Evolutionary conservation across 352 stramenopile genomes (phyloP).

Genomic region (Pythium angustatum): DNA sequence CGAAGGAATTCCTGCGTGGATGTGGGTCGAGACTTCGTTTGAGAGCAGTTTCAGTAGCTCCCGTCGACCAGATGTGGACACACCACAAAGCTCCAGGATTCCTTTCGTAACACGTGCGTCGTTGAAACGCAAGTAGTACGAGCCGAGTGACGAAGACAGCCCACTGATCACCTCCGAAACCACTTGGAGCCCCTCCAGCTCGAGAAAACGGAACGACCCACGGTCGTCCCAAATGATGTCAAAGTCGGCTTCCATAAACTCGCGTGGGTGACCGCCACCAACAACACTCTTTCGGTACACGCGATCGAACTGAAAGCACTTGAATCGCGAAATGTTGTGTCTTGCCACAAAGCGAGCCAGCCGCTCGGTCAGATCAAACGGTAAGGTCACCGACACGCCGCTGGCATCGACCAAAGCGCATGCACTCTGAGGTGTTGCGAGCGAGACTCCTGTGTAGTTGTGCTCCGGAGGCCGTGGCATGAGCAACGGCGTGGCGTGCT

Average conservation of each 20-base stretch:
- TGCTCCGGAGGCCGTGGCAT: conserved; percentile 68
- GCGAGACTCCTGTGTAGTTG: conserved; percentile 65
- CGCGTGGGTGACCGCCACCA: conserved; percentile 70
- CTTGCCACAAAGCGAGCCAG: conserved; percentile 79
- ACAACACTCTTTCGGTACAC: conserved; percentile 79
- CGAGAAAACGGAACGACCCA: conserved; percentile 61
- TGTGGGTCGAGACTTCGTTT: conserved; percentile 67
- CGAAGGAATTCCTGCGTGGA: conserved; percentile 62
- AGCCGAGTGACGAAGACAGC: conserved; percentile 57
- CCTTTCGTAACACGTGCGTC: conserved; percentile 68
- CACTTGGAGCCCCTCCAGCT: conserved; percentile 77
- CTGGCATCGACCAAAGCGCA: conserved; percentile 70
- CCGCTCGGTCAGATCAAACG: conserved; percentile 84
- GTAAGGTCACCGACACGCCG: conserved; percentile 80
- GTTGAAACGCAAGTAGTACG: conserved; percentile 82
- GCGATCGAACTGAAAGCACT: conserved; percentile 85
- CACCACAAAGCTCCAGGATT: conserved; percentile 69
- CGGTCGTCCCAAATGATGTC: conserved; percentile 86
- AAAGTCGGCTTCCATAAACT: conserved; percentile 83
- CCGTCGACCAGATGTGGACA: conserved; percentile 50
- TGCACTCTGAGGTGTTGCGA: conserved; percentile 56
- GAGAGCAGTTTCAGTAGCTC: conserved; percentile 80
- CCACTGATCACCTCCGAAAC: conserved; percentile 73
- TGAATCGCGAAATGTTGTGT: conserved; percentile 79
- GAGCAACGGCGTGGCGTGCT: conserved; percentile 76